Evolutionary conservation across 345 rosid species (phyloP).

Genomic region (Sonneratia alba): DNA sequence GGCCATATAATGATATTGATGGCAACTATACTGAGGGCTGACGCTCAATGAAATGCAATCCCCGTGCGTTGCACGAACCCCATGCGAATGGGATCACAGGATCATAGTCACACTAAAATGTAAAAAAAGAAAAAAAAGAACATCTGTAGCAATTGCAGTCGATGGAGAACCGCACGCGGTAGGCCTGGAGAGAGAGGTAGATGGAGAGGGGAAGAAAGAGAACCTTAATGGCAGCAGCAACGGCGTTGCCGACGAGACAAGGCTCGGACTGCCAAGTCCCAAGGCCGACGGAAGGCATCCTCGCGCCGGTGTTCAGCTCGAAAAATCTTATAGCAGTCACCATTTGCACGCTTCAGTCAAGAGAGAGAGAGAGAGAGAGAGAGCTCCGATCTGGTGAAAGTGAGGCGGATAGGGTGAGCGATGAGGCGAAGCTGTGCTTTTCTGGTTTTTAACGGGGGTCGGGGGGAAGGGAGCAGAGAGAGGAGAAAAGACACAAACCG

Average conservation of each 20-base stretch:
- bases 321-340: slow-evolving; percentile 33
- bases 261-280: slow-evolving; percentile 41
- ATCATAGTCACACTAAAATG: background rate
- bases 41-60: too few species aligned
- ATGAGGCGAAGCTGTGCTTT: too few species aligned
- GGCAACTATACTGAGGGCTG: background rate
- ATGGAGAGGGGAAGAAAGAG: background rate
- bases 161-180: background rate
- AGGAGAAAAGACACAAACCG: too few species aligned
- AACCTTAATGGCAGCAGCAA: slow-evolving; percentile 31
- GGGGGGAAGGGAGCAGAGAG: too few species aligned
- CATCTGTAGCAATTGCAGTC: background rate
- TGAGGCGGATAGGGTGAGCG: too few species aligned
- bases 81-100: background rate
- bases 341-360: slow-evolving; percentile 20
- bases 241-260: slow-evolving; percentile 20
- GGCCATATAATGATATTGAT: background rate
- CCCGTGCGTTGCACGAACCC: background rate
- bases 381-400: too few species aligned
- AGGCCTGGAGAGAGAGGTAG: background rate
- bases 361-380: background rate
- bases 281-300: slow-evolving; percentile 47
- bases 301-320: slow-evolving; percentile 38
- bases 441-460: too few species aligned
- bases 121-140: background rate